Base-by-base conservation (phyloP, 495 filamentous ascomycete species). In the Talaromyces ruber region DNA sequence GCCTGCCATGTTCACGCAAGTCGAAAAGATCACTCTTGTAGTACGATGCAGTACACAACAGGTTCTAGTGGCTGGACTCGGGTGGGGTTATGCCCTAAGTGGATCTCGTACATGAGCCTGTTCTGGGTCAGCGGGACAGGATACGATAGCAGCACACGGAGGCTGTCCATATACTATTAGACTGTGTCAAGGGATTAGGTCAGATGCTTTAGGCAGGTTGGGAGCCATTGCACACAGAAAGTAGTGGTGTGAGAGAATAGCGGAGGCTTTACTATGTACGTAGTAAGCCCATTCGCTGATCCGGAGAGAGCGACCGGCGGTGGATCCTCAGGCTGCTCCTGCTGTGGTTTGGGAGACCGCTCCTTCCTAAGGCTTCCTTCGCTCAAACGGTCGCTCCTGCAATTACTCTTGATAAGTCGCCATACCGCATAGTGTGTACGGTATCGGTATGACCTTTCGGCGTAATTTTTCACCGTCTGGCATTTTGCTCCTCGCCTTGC, bases 281-380 rank as follows among this genome's bases (percentile, higher is more conserved):
- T n/a, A n/a, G n/a, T n/a, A n/a, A n/a, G n/a, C n/a, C 54, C n/a
- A 57, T 57, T 57, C 54, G 54, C 54, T 57, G 54, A 57, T 57
- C 54, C 54, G 54, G 54, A 57, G 54, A 30, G 29, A 57, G 54
- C 54, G 54, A 34, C 54, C 54, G 54, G 54, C 21, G 54, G 26
- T 57, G 54, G 54, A 57, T 34, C 54, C 18, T 22, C 47, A 52
- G 47, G 47, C 47, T 52, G 47, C 18, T 22, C 21, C n/a, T n/a
- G n/a, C n/a, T n/a, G n/a, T n/a, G n/a, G n/a, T n/a, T n/a, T n/a
- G n/a, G n/a, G n/a, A n/a, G n/a, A n/a, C n/a, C n/a, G 6, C 7
- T 32, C 34, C 34, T 39, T 39, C 34, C 34, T n/a, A n/a, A n/a
- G n/a, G n/a, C n/a, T 39, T 37, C 32, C 8, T 8, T 34, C 34